phyloP scores from a whole-genome alignment of 225 moss, liverwort and hornwort genomes.

The Polytrichum commune region DNA sequence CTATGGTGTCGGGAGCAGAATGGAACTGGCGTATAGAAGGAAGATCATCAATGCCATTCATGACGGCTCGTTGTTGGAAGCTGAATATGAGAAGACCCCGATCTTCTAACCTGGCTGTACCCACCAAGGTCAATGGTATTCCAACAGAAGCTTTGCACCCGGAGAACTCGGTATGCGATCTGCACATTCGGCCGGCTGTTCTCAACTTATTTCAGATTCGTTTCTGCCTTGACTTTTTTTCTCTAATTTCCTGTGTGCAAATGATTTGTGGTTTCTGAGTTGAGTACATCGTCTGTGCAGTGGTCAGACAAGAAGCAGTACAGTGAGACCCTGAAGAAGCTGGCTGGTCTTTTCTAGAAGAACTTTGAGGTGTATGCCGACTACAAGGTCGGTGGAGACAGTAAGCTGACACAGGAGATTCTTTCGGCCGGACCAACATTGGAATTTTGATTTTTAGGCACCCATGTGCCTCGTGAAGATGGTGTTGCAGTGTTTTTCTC shows the following conservation, averaged over 20 bases:
- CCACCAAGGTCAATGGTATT: constrained; percentile 65
- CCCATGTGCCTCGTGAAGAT: background rate
- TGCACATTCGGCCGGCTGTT: no score
- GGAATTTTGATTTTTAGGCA: constrained; percentile 5
- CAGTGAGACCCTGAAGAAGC: constrained; percentile 47
- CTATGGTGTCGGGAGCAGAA: constrained; percentile 83
- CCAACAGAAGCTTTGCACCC: constrained; percentile 76
- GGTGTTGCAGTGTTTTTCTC: background rate
- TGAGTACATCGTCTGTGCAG: constrained; percentile 13
- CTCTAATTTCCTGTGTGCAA: background rate
- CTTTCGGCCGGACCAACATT: constrained; percentile 50
- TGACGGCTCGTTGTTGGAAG: constrained; percentile 69
- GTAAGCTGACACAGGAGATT: constrained; percentile 47
- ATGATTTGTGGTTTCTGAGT: background rate
- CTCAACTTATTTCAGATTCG: no score
- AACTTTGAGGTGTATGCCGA: constrained; percentile 57
- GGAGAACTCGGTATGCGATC: constrained; percentile 73
- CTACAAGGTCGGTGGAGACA: constrained; percentile 60
- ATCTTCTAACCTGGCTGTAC: constrained; percentile 87
- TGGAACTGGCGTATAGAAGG: constrained; percentile 85
- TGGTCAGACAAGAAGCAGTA: constrained; percentile 52
- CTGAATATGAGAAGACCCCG: constrained; percentile 60
- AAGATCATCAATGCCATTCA: constrained; percentile 94
- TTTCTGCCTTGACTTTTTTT: background rate
- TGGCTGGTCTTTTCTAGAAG: constrained; percentile 52